Conservation (phyloP, 805 yeast species). For the Tetrapisispora namnaoensis region DNA sequence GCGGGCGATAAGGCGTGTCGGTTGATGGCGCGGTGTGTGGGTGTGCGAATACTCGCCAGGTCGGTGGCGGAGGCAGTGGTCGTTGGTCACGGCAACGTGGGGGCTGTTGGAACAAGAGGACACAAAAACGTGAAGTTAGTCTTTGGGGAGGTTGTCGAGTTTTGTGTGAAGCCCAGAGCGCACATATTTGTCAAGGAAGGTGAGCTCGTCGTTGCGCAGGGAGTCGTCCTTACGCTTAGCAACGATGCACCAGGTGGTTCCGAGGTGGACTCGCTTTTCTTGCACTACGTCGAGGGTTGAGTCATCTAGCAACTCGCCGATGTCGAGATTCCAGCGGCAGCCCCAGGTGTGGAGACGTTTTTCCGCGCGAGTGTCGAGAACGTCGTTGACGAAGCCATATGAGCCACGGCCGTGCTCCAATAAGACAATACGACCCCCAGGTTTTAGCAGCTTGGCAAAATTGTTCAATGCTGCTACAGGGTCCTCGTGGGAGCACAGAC, state of each 20-base stretch:
- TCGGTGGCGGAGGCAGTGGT: no score
- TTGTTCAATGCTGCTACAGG: slow-evolving; percentile 75
- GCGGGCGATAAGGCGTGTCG: no score
- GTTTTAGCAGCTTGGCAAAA: slow-evolving; percentile 63
- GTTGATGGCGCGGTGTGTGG: no score
- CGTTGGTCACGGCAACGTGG: no score
- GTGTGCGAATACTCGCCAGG: no score
- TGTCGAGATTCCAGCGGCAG: slow-evolving; percentile 94
- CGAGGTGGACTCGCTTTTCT: slow-evolving; percentile 75
- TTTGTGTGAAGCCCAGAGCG: slow-evolving; percentile 29
- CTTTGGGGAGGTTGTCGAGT: slow-evolving; percentile 7
- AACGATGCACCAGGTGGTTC: slow-evolving; percentile 82
- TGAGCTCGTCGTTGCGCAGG: slow-evolving; percentile 35
- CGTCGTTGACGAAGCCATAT: slow-evolving; percentile 65
- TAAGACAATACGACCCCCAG: slow-evolving; percentile 81
- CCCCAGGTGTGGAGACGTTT: slow-evolving; percentile 88
- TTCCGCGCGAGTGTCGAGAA: slow-evolving; percentile 74
- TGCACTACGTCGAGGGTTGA: slow-evolving; percentile 77
- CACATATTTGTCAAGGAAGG: slow-evolving; percentile 42
- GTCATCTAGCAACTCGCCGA: slow-evolving; percentile 74
- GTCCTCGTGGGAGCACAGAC: slow-evolving; percentile 90
- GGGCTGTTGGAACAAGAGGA: no score
- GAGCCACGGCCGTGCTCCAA: slow-evolving; percentile 90
- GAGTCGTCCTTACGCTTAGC: slow-evolving; percentile 68
- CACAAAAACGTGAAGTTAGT: neutral